These are phyloP conservation scores for Rubroshorea leprosula DNA, from an alignment of 345 rosid genomes.

Conservation along the genomic window DNA sequence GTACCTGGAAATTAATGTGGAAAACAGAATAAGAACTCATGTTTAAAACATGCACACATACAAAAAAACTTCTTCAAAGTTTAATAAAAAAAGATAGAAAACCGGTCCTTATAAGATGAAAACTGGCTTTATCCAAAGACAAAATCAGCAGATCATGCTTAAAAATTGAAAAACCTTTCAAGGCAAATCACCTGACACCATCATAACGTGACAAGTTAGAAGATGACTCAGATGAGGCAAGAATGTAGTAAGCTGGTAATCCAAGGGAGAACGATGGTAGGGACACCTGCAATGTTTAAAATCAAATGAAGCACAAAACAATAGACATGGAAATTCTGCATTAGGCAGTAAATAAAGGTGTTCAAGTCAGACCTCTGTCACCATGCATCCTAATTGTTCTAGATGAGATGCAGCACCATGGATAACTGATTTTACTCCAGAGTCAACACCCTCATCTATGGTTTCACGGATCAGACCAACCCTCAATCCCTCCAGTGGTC, in stretches of 20 bases:
- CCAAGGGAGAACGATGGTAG: conserved; percentile 86
- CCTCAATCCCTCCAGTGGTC: conserved; percentile 63
- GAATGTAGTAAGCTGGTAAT: conserved; percentile 81
- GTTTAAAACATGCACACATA: neutral
- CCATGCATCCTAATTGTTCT: conserved; percentile 71
- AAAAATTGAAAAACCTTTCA: neutral
- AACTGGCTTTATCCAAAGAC: too few species aligned
- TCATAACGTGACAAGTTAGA: conserved; percentile 88
- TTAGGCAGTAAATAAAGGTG: neutral
- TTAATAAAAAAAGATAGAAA: neutral
- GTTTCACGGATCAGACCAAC: conserved; percentile 87
- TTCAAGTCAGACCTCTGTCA: conserved; percentile 46
- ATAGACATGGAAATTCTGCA: neutral
- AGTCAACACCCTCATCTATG: conserved; percentile 66
- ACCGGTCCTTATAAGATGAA: neutral
- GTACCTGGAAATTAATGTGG: conserved; percentile 38
- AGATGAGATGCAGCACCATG: conserved; percentile 68
- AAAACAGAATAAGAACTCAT: neutral
- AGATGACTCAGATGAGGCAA: conserved; percentile 88
- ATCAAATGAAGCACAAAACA: neutral
- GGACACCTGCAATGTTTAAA: conserved; percentile 48
- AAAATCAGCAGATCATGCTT: neutral
- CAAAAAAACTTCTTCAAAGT: neutral
- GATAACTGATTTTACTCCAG: conserved; percentile 63
- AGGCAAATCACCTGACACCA: conserved; percentile 60